Conservation (phyloP, 345 rosid species). For the Microthlaspi erraticum region DNA sequence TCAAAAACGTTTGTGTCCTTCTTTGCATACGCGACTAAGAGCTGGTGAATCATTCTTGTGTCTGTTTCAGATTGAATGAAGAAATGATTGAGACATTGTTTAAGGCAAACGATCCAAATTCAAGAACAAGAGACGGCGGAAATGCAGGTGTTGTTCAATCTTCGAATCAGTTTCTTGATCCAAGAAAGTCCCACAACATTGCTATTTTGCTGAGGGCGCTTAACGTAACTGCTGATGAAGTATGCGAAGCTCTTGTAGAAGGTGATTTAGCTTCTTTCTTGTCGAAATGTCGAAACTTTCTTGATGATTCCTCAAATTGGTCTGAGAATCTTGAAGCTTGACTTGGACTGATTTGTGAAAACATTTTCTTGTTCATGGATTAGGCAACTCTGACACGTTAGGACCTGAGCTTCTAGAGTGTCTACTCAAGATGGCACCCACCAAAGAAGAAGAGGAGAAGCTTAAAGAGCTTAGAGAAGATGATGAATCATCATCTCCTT, state of each 20-base stretch:
- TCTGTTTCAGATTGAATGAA: conserved; percentile 77
- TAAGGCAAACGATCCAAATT: conserved; percentile 59
- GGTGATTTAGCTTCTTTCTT: conserved; percentile 48
- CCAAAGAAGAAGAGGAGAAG: conserved; percentile 83
- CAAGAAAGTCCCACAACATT: conserved; percentile 87
- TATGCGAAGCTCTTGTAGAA: conserved; percentile 88
- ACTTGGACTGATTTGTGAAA: not conserved
- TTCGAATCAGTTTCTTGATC: conserved; percentile 70
- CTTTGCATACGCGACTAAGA: conserved; percentile 21
- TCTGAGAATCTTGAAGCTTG: not conserved
- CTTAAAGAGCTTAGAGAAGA: conserved; percentile 66
- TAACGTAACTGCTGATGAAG: conserved; percentile 90
- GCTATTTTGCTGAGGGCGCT: conserved; percentile 93
- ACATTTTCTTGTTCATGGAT: conserved; percentile 30
- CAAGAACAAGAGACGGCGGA: conserved; percentile 50
- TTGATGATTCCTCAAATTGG: not conserved
- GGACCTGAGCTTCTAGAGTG: conserved; percentile 96
- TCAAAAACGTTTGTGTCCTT: not conserved
- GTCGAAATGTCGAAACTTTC: not conserved
- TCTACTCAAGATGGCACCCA: conserved; percentile 92
- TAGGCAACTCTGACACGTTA: conserved; percentile 84
- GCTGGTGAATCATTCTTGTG: conserved; percentile 9
- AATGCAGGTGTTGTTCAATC: conserved; percentile 43
- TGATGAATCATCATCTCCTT: conserved; percentile 65
- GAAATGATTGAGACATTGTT: conserved; percentile 97